Evolutionary conservation across 2,329 filamentous ascomycete genomes (phyloP).

Genomic region (Botrytis byssoidea): DNA sequence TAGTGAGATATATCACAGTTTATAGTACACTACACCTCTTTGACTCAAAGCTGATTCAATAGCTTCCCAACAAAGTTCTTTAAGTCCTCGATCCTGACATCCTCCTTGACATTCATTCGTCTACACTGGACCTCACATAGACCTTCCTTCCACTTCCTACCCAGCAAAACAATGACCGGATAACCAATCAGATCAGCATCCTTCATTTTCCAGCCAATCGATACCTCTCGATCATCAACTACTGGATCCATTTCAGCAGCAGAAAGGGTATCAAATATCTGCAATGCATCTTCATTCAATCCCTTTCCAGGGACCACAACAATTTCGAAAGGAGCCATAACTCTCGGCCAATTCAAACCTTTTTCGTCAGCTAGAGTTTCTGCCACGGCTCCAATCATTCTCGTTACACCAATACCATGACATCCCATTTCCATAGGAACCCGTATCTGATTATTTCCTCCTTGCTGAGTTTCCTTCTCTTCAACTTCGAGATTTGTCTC

Average conservation of each 20-base stretch:
- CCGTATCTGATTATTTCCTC: conserved; percentile 14
- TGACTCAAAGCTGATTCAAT: conserved; percentile 27
- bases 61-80: conserved; percentile 24
- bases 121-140: conserved; percentile 39
- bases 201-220: conserved; percentile 79
- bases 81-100: conserved; percentile 31
- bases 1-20: not conserved
- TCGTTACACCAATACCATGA: conserved; percentile 89
- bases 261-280: conserved; percentile 62
- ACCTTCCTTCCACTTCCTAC: conserved; percentile 59
- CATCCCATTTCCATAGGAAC: conserved; percentile 88
- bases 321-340: conserved; percentile 80
- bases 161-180: conserved; percentile 77
- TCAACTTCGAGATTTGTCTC: conserved; percentile 8
- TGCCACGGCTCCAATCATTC: conserved; percentile 83
- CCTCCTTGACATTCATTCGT: conserved; percentile 29
- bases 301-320: conserved; percentile 59
- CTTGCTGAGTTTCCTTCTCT: not conserved
- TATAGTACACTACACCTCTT: not conserved
- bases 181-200: conserved; percentile 91
- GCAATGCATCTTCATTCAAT: conserved; percentile 48
- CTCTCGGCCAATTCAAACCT: conserved; percentile 84
- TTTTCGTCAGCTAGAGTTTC: conserved; percentile 67
- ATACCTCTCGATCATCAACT: conserved; percentile 69
- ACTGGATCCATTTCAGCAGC: conserved; percentile 56